Percentiles rank a stretch among this genome's conserved stretches.
phyloP scores from a whole-genome alignment of 2,329 filamentous ascomycete species.

The Pyrenophora tritici-repentis region DNA sequence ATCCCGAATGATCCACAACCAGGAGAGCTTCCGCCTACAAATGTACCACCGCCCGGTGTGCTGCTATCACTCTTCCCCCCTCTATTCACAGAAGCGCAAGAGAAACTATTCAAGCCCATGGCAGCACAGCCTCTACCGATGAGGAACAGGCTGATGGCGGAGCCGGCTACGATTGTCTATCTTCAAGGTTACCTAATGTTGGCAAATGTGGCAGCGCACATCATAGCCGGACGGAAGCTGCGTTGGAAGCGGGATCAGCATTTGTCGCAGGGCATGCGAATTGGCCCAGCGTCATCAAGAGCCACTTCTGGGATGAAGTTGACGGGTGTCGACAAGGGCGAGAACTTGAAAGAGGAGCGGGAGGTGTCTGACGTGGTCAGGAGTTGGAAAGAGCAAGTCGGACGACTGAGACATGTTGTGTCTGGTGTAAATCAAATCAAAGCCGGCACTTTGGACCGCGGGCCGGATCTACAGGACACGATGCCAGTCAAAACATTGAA shows the following conservation, averaged over 20 bases:
- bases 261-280: constrained; percentile 85
- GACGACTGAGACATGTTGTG: constrained; percentile 74
- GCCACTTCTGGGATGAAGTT: constrained; percentile 86
- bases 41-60: constrained; percentile 85
- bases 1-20: constrained; percentile 27
- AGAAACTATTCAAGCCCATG: constrained; percentile 68
- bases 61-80: constrained; percentile 77
- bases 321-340: constrained; percentile 79
- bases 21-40: constrained; percentile 68
- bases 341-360: constrained; percentile 80
- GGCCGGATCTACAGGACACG: constrained; percentile 74
- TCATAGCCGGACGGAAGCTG: constrained; percentile 81
- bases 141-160: constrained; percentile 67
- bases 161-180: constrained; percentile 66
- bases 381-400: constrained; percentile 76
- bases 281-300: constrained; percentile 71
- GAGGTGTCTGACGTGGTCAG: constrained; percentile 78
- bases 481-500: constrained; percentile 70
- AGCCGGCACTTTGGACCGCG: constrained; percentile 47
- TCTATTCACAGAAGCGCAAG: constrained; percentile 69
- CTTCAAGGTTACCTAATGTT: constrained; percentile 67
- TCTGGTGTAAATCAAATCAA: constrained; percentile 63
- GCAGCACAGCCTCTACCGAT: constrained; percentile 62
- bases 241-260: constrained; percentile 91
- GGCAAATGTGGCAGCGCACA: constrained; percentile 71